These are phyloP conservation scores for Cryptococcus sp. DNA, from an alignment of 1,284 basidiomycete genomes.

Conservation along the genomic window DNA sequence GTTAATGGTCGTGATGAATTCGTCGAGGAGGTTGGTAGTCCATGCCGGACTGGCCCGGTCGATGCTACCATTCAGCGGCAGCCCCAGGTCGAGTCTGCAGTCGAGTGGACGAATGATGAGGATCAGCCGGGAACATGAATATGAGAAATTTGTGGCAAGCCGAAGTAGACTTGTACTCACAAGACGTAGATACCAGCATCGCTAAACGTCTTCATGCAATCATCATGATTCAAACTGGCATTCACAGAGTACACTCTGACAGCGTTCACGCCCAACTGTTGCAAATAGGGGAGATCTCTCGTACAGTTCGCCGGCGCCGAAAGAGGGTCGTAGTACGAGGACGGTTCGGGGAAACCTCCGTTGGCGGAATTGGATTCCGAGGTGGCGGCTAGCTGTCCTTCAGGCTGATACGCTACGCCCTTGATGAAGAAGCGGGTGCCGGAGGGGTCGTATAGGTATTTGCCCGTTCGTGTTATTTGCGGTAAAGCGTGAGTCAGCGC, in stretches of 20 bases:
- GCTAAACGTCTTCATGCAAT: slow-evolving; percentile 77
- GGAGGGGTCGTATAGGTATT: slow-evolving; percentile 73
- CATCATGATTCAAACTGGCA: slow-evolving; percentile 76
- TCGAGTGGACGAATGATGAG: neutral
- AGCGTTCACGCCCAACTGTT: slow-evolving; percentile 60
- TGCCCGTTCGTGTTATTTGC: slow-evolving; percentile 51
- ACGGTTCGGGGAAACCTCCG: slow-evolving; percentile 69
- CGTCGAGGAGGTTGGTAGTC: slow-evolving; percentile 78
- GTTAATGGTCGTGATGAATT: slow-evolving; percentile 76
- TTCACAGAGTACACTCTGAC: slow-evolving; percentile 85
- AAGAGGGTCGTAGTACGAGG: slow-evolving; percentile 66
- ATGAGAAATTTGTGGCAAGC: no score
- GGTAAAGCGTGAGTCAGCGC: slow-evolving; percentile 38
- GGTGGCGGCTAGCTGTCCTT: slow-evolving; percentile 61
- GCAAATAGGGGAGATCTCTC: slow-evolving; percentile 76
- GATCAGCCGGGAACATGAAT: no score
- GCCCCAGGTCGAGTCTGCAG: slow-evolving; percentile 68
- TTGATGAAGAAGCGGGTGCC: slow-evolving; percentile 85
- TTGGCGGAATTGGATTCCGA: slow-evolving; percentile 59
- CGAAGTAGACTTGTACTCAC: slow-evolving; percentile 58
- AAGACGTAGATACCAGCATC: slow-evolving; percentile 84
- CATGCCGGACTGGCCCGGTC: slow-evolving; percentile 74
- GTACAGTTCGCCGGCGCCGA: slow-evolving; percentile 68
- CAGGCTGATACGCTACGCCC: slow-evolving; percentile 85
- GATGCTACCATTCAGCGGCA: slow-evolving; percentile 84